A percentile compares a stretch with the other conserved stretches of the same genome.
Evolutionary conservation across 2,329 filamentous ascomycete species (phyloP).

Genomic region (Microcera coccophila): DNA sequence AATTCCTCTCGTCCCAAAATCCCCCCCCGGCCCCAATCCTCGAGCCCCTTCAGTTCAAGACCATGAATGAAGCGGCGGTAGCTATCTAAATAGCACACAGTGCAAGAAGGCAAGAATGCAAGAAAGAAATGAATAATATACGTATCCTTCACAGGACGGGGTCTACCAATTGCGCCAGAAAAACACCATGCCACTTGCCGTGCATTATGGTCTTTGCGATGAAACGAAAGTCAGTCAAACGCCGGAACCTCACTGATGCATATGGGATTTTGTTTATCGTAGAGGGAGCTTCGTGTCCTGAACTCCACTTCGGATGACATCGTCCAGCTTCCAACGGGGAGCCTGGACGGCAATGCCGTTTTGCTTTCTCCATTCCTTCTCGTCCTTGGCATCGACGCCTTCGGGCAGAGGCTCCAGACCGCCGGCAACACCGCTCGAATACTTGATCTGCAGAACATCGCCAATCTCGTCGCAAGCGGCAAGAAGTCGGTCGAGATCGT

Average conservation of each 20-base stretch:
- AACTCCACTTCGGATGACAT: slow-evolving; percentile 71
- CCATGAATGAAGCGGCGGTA: neutral
- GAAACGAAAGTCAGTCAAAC: slow-evolving; percentile 21
- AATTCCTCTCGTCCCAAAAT: neutral
- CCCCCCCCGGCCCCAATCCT: neutral
- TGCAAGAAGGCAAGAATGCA: slow-evolving; percentile 14
- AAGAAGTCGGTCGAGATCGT: slow-evolving; percentile 87
- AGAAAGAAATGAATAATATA: slow-evolving; percentile 19
- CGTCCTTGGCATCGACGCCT: slow-evolving; percentile 66
- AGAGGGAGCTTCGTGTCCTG: slow-evolving; percentile 71
- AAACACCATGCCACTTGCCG: slow-evolving; percentile 14
- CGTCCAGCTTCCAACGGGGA: slow-evolving; percentile 80
- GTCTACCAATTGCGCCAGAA: slow-evolving; percentile 25
- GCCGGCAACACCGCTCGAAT: slow-evolving; percentile 91
- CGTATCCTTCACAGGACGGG: slow-evolving; percentile 17
- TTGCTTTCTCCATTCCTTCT: slow-evolving; percentile 61
- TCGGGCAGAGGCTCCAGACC: slow-evolving; percentile 74
- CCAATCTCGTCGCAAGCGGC: slow-evolving; percentile 89
- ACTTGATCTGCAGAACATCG: slow-evolving; percentile 89
- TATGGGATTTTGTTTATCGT: slow-evolving; percentile 44
- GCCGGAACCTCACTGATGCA: slow-evolving; percentile 17
- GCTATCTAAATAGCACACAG: slow-evolving; percentile 7
- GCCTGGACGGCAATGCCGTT: slow-evolving; percentile 66
- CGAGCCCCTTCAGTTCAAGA: neutral
- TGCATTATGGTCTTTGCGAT: slow-evolving; percentile 12